Conservation (phyloP, 768 basidiomycete genomes). For the Collybia mongolica region DNA sequence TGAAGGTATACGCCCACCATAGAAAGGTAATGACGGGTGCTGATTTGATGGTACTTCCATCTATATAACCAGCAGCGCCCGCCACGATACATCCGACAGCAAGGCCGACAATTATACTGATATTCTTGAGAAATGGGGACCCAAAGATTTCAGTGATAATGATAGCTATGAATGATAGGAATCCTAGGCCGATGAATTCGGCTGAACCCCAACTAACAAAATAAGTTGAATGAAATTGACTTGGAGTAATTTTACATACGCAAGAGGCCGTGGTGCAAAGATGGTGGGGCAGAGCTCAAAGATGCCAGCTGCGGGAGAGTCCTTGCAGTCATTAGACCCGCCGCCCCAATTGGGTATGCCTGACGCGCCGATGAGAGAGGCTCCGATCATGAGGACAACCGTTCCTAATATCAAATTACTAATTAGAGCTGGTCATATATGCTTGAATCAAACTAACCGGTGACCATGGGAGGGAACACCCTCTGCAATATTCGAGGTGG, state of each 20-base stretch:
- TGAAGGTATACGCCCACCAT: conserved; percentile 42
- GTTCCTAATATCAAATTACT: conserved; percentile 42
- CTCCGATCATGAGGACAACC: conserved; percentile 80
- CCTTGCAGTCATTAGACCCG: conserved; percentile 70
- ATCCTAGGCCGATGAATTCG: conserved; percentile 84
- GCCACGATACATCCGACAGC: conserved; percentile 80
- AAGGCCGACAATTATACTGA: conserved; percentile 73
- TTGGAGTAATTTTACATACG: conserved; percentile 29
- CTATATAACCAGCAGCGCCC: conserved; percentile 78
- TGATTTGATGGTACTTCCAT: conserved; percentile 56
- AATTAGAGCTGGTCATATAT: neutral
- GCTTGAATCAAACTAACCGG: conserved; percentile 36
- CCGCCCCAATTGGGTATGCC: conserved; percentile 85
- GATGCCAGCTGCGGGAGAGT: conserved; percentile 60
- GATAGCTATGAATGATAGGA: conserved; percentile 77
- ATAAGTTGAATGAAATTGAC: neutral
- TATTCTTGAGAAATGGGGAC: conserved; percentile 81
- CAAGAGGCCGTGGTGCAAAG: conserved; percentile 65
- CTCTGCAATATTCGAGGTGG: conserved; percentile 59
- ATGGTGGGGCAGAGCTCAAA: conserved; percentile 75
- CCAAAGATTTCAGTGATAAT: conserved; percentile 82
- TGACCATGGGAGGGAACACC: conserved; percentile 81
- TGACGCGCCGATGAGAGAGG: conserved; percentile 70
- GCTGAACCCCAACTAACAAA: conserved; percentile 69
- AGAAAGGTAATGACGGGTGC: conserved; percentile 82